phyloP scores from a whole-genome alignment of 2,329 filamentous ascomycete genomes.

The Microcera coccophila region DNA sequence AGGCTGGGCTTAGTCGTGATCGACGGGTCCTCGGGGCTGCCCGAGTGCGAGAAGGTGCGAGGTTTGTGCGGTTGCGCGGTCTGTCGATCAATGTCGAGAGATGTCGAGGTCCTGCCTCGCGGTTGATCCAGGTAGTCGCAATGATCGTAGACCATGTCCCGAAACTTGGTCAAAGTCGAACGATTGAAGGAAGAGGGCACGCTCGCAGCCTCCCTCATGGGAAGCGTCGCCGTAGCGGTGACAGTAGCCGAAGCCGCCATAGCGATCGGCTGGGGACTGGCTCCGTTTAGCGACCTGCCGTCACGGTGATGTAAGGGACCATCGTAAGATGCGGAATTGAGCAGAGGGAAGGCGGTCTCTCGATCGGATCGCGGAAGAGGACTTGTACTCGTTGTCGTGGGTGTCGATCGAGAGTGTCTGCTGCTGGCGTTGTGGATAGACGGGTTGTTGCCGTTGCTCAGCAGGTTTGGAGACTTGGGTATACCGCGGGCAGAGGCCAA shows the following conservation, averaged over 20 bases:
- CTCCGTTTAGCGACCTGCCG: constrained; percentile 37
- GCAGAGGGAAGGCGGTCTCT: constrained; percentile 14
- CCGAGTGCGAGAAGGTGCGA: constrained; percentile 23
- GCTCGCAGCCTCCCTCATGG: constrained; percentile 28
- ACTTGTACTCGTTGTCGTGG: constrained; percentile 7
- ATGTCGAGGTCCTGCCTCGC: constrained; percentile 29
- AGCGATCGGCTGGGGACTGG: constrained; percentile 28
- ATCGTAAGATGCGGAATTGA: constrained; percentile 28
- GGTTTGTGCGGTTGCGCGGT: constrained; percentile 22
- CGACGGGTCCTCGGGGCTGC: constrained; percentile 27
- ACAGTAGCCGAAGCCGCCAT: constrained; percentile 34
- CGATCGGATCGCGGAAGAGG: constrained; percentile 17
- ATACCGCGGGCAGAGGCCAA: constrained; percentile 57
- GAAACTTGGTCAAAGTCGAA: constrained; percentile 31
- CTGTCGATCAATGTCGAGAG: constrained; percentile 34
- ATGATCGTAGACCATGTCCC: constrained; percentile 36
- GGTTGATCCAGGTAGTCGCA: constrained; percentile 31
- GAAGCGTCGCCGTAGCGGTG: constrained; percentile 29
- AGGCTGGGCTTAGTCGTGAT: constrained; percentile 20
- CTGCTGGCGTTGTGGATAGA: constrained; percentile 10
- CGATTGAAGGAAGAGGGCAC: constrained; percentile 33
- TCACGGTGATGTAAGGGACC: constrained; percentile 33
- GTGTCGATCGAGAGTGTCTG: constrained; percentile 29
- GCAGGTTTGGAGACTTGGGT: constrained; percentile 15
- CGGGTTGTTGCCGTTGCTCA: constrained; percentile 3